These are phyloP conservation scores for Microbotryum silenes-acaulis DNA, from an alignment of 1,284 basidiomycete species.

Conservation along the genomic window DNA sequence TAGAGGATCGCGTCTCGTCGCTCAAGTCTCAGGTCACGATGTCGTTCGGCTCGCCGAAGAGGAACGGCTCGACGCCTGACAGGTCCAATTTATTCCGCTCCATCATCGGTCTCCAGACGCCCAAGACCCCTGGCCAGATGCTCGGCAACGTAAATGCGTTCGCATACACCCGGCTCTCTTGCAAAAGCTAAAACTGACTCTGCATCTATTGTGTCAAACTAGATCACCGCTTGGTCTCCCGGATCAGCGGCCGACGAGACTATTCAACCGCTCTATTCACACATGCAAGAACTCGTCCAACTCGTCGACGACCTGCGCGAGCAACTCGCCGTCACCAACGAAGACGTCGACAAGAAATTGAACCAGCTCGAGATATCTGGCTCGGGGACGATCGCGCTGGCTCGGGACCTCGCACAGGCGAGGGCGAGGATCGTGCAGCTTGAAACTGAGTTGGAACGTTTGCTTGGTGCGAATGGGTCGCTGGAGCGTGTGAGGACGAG, in stretches of 20 bases:
- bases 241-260: conserved; percentile 31
- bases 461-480: conserved; percentile 24
- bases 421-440: conserved; percentile 51
- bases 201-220: conserved; percentile 53
- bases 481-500: conserved; percentile 21
- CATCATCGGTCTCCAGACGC: conserved; percentile 51
- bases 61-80: conserved; percentile 23
- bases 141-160: conserved; percentile 57
- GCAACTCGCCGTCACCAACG: conserved; percentile 66
- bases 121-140: conserved; percentile 51
- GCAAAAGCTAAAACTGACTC: background rate
- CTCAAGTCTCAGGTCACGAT: conserved; percentile 39
- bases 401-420: conserved; percentile 58
- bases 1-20: conserved; percentile 58
- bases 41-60: conserved; percentile 40
- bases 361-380: conserved; percentile 71
- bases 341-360: conserved; percentile 73
- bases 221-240: conserved; percentile 25
- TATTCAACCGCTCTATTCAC: conserved; percentile 39
- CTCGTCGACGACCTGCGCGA: conserved; percentile 44
- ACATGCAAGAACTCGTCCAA: conserved; percentile 42
- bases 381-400: conserved; percentile 49
- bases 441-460: conserved; percentile 54
- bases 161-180: background rate
- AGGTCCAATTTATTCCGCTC: conserved; percentile 41